Evolutionary conservation across 2,329 filamentous ascomycete species (phyloP).

Genomic region (Pseudopyricularia cyperi): DNA sequence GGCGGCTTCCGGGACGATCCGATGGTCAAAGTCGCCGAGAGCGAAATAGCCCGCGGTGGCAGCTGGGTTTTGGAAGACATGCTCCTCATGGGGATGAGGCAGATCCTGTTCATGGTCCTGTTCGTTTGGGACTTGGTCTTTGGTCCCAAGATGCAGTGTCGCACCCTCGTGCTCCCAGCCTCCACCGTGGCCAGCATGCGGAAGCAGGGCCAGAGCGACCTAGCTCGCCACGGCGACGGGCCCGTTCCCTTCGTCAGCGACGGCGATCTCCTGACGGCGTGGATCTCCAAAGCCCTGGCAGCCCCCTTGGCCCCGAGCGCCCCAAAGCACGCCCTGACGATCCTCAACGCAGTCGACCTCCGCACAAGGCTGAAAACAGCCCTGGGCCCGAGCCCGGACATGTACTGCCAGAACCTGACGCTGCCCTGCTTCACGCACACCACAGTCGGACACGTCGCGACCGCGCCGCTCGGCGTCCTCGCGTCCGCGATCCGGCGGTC

Average conservation of each 20-base stretch:
- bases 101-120: conserved; percentile 18
- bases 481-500: conserved; percentile 7
- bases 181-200: conserved; percentile 16
- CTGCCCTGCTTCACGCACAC: conserved; percentile 3
- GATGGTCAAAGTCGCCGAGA: not conserved
- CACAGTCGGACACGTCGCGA: conserved; percentile 3
- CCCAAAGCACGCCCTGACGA: conserved; percentile 16
- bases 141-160: conserved; percentile 17
- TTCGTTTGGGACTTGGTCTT: conserved; percentile 20
- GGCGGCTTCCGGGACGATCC: conserved; percentile 18
- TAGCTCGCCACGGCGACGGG: conserved; percentile 7
- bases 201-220: conserved; percentile 16
- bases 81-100: conserved; percentile 12
- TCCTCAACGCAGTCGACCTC: conserved; percentile 25
- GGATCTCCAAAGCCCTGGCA: conserved; percentile 19
- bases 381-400: conserved; percentile 14
- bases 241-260: conserved; percentile 27
- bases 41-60: not conserved
- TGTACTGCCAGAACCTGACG: conserved; percentile 10
- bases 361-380: conserved; percentile 16
- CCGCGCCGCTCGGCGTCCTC: conserved; percentile 6
- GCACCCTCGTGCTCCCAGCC: conserved; percentile 24
- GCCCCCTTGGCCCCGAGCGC: conserved; percentile 8
- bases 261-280: conserved; percentile 30
- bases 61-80: conserved; percentile 3